These are phyloP conservation scores for Candida wancherniae DNA, from an alignment of 805 yeast genomes.

Conservation along the genomic window DNA sequence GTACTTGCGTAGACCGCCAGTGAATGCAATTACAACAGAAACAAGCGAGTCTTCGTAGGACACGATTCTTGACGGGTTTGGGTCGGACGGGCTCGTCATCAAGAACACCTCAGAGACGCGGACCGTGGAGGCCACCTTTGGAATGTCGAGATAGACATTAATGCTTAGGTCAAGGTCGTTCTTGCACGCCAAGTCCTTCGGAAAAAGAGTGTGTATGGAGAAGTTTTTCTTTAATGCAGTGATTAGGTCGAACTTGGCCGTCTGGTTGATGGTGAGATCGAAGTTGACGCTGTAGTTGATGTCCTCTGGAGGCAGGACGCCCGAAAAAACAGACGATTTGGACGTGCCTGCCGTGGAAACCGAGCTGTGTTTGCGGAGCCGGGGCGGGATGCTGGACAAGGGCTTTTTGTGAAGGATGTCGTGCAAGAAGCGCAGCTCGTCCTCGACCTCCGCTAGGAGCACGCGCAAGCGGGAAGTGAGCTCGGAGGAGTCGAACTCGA, in stretches of 20 bases:
- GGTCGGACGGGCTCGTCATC: conserved; percentile 14
- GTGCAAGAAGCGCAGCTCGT: conserved; percentile 12
- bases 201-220: conserved; percentile 26
- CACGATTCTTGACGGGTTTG: conserved; percentile 29
- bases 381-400: not conserved
- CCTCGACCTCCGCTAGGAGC: conserved; percentile 12
- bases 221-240: conserved; percentile 35
- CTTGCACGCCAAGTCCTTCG: conserved; percentile 29
- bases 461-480: conserved; percentile 45
- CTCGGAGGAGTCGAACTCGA: conserved; percentile 54
- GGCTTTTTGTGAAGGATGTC: conserved; percentile 10
- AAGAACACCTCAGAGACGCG: conserved; percentile 23
- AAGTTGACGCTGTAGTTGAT: conserved; percentile 9
- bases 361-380: conserved; percentile 7
- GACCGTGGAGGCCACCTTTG: conserved; percentile 15
- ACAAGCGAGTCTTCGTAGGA: conserved; percentile 22
- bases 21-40: conserved; percentile 31
- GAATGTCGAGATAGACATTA: conserved; percentile 30
- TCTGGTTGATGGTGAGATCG: conserved; percentile 10
- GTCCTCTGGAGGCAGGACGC: conserved; percentile 10
- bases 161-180: conserved; percentile 33
- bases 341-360: conserved; percentile 8
- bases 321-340: conserved; percentile 6
- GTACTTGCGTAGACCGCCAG: conserved; percentile 39
- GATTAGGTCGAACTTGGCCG: conserved; percentile 29